A percentile compares a stretch with the other conserved stretches of the same genome.
phyloP scores from a whole-genome alignment of 306 rosid species.

The Dalbergia oliveri region DNA sequence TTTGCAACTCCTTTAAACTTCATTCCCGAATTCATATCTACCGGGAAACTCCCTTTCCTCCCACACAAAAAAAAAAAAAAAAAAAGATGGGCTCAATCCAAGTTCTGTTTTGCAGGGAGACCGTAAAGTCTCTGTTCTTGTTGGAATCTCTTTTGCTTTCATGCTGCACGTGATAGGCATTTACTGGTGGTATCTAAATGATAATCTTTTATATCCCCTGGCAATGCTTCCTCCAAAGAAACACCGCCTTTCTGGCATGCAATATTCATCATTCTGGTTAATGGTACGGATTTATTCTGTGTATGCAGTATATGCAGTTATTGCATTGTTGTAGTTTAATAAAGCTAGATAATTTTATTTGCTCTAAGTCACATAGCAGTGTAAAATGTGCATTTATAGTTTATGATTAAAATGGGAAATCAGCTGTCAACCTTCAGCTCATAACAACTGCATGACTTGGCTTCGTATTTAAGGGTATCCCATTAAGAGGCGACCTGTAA shows the following conservation, averaged over 20 bases:
- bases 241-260: conserved; percentile 85
- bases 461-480: not conserved
- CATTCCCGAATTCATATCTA: conserved; percentile 15
- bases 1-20: conserved; percentile 32
- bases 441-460: conserved; percentile 10
- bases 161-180: conserved; percentile 73
- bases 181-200: conserved; percentile 84
- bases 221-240: conserved; percentile 80
- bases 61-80: not conserved
- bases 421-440: not conserved
- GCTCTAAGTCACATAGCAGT: not conserved
- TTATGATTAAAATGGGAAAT: conserved; percentile 42
- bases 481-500: no score
- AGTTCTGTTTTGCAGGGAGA: conserved; percentile 76
- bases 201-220: conserved; percentile 77
- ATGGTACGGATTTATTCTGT: conserved; percentile 67
- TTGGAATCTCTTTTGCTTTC: conserved; percentile 59
- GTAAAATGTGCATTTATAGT: conserved; percentile 7
- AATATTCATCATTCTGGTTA: conserved; percentile 81
- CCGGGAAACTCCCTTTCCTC: not conserved
- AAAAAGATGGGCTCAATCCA: conserved; percentile 37
- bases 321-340: conserved; percentile 9
- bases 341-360: conserved; percentile 7
- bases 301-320: not conserved
- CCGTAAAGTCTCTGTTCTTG: conserved; percentile 71